These are phyloP conservation scores for Xylaria acuta DNA, from an alignment of 495 filamentous ascomycete genomes.

Conservation along the genomic window DNA sequence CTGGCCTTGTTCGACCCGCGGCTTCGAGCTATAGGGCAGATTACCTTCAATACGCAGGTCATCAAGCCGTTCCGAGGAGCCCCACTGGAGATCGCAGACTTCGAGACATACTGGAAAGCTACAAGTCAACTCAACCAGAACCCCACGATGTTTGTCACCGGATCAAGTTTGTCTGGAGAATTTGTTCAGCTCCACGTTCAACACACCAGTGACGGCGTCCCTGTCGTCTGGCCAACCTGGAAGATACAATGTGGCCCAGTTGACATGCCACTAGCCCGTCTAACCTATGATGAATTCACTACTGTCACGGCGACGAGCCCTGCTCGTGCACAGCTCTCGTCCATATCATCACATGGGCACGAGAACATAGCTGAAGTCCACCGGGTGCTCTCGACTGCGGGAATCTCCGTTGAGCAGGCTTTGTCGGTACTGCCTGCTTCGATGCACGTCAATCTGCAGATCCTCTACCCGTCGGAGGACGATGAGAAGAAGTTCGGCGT, in stretches of 20 bases:
- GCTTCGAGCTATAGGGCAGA: conserved; percentile 90
- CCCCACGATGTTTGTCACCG: conserved; percentile 86
- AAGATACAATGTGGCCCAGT: conserved; percentile 79
- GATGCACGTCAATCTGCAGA: conserved; percentile 85
- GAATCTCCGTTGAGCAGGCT: conserved; percentile 75
- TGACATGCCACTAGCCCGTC: conserved; percentile 75
- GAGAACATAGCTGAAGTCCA: conserved; percentile 70
- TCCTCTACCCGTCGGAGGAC: conserved; percentile 76
- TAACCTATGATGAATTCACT: conserved; percentile 77
- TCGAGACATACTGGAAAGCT: conserved; percentile 99
- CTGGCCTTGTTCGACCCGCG: conserved; percentile 92
- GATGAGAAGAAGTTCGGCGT: conserved; percentile 73
- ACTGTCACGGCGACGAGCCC: conserved; percentile 63
- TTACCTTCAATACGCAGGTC: conserved; percentile 91
- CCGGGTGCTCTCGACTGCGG: conserved; percentile 72
- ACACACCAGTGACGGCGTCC: conserved; percentile 82
- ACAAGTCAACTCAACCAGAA: conserved; percentile 87
- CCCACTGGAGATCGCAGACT: conserved; percentile 93
- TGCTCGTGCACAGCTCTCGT: conserved; percentile 52
- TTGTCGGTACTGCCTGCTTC: conserved; percentile 72
- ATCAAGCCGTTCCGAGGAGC: conserved; percentile 96
- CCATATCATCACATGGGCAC: conserved; percentile 50
- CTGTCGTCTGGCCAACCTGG: conserved; percentile 85
- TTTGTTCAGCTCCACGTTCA: conserved; percentile 92
- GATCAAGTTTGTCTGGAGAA: conserved; percentile 91